Conservation (phyloP, 2,329 filamentous ascomycete species). For the Camillea tinctor region DNA sequence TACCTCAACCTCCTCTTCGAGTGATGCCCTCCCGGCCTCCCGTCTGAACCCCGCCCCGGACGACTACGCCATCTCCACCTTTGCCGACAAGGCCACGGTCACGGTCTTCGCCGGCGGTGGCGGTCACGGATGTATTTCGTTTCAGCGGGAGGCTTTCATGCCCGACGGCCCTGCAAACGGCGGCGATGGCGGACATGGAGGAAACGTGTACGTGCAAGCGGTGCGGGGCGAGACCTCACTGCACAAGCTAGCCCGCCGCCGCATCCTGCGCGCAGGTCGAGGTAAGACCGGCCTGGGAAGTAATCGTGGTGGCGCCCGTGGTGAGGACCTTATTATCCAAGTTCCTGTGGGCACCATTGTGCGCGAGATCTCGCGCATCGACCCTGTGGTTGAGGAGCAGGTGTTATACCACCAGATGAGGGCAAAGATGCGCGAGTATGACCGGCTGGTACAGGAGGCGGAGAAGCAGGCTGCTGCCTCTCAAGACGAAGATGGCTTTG, state of each 20-base stretch:
- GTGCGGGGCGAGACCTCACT: slow-evolving; percentile 87
- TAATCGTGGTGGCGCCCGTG: slow-evolving; percentile 70
- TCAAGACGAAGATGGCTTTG: slow-evolving; percentile 31
- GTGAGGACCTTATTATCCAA: slow-evolving; percentile 82
- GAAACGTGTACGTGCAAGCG: slow-evolving; percentile 92
- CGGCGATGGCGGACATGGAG: slow-evolving; percentile 88
- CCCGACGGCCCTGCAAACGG: slow-evolving; percentile 89
- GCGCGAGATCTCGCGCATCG: slow-evolving; percentile 73
- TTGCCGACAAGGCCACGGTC: slow-evolving; percentile 81
- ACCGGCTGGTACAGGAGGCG: slow-evolving; percentile 25
- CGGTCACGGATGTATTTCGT: slow-evolving; percentile 91
- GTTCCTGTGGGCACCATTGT: slow-evolving; percentile 93
- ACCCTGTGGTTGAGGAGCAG: slow-evolving; percentile 70
- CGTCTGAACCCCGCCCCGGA: slow-evolving; percentile 79
- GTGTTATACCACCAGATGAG: slow-evolving; percentile 36
- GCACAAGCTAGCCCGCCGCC: slow-evolving; percentile 81
- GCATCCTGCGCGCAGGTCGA: slow-evolving; percentile 70
- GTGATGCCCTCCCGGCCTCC: slow-evolving; percentile 43
- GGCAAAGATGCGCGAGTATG: slow-evolving; percentile 37
- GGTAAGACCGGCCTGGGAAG: slow-evolving; percentile 80
- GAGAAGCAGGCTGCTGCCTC: slow-evolving; percentile 41
- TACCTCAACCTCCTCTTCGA: slow-evolving; percentile 30
- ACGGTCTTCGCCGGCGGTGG: slow-evolving; percentile 77
- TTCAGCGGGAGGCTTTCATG: slow-evolving; percentile 86
- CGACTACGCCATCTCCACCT: slow-evolving; percentile 79